phyloP scores from a whole-genome alignment of 2,329 filamentous ascomycete species.

The Colletotrichum cuscutae region DNA sequence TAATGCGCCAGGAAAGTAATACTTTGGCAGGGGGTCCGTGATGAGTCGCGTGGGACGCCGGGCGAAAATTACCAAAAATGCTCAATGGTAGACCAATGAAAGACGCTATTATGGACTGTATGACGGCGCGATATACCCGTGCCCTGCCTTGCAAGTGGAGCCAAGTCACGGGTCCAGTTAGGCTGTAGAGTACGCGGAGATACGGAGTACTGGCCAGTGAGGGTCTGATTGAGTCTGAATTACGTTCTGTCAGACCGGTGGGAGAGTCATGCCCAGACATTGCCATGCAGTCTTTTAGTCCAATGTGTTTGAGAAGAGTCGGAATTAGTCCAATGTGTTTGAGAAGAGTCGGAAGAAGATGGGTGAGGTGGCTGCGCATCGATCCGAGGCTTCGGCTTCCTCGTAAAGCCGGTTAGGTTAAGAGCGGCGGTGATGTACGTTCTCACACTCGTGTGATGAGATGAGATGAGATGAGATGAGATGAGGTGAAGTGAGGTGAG shows the following conservation, averaged over 20 bases:
- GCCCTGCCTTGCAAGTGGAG: not conserved
- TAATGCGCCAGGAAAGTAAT: not conserved
- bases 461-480: not conserved
- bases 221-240: not conserved
- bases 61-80: constrained; percentile 30
- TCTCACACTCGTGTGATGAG: not conserved
- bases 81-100: constrained; percentile 8
- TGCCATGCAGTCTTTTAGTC: not conserved
- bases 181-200: not conserved
- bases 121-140: constrained; percentile 19
- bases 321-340: not conserved
- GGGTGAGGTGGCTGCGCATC: not conserved
- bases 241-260: not conserved
- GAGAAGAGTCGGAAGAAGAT: not conserved
- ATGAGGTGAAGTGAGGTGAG: not conserved
- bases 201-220: not conserved
- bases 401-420: not conserved
- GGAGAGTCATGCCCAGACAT: not conserved
- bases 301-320: not conserved
- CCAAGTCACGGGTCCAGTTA: not conserved
- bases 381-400: not conserved
- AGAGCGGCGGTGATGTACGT: not conserved
- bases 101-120: constrained; percentile 3
- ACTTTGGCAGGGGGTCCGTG: constrained; percentile 5
- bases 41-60: constrained; percentile 9